Percentiles rank a stretch among this genome's conserved stretches.
Evolutionary conservation across 2,329 filamentous ascomycete species (phyloP).

Genomic region (Colletotrichum nymphaeae): DNA sequence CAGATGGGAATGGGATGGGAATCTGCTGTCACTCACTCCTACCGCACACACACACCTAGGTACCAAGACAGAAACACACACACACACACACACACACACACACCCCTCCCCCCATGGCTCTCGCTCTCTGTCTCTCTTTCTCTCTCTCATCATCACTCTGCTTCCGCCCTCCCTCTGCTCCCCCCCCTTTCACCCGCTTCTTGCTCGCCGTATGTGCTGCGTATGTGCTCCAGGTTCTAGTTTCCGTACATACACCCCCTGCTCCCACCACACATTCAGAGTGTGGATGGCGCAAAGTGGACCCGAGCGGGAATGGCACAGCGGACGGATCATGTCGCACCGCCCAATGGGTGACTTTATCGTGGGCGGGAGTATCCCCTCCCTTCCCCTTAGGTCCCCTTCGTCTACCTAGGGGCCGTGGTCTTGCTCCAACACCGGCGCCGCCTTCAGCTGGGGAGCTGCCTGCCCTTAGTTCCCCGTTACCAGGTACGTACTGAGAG

Average conservation of each 20-base stretch:
- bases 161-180: neutral
- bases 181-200: neutral
- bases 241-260: slow-evolving; percentile 2
- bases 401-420: slow-evolving; percentile 2
- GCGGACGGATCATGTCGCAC: slow-evolving; percentile 35
- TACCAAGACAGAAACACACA: neutral
- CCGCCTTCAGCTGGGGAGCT: neutral
- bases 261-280: neutral
- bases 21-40: neutral
- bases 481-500: neutral
- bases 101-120: neutral
- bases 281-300: slow-evolving; percentile 23
- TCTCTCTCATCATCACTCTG: neutral
- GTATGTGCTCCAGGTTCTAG: neutral
- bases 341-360: slow-evolving; percentile 30
- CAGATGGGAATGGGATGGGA: slow-evolving; percentile 17
- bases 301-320: slow-evolving; percentile 32
- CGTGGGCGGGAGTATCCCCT: slow-evolving; percentile 24
- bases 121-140: neutral
- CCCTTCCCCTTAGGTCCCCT: slow-evolving; percentile 24
- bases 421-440: slow-evolving; percentile 2
- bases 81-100: no score
- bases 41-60: neutral
- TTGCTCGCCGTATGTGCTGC: neutral
- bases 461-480: slow-evolving; percentile 1